phyloP scores from a whole-genome alignment of 768 basidiomycete genomes.

The Suillus lakei region DNA sequence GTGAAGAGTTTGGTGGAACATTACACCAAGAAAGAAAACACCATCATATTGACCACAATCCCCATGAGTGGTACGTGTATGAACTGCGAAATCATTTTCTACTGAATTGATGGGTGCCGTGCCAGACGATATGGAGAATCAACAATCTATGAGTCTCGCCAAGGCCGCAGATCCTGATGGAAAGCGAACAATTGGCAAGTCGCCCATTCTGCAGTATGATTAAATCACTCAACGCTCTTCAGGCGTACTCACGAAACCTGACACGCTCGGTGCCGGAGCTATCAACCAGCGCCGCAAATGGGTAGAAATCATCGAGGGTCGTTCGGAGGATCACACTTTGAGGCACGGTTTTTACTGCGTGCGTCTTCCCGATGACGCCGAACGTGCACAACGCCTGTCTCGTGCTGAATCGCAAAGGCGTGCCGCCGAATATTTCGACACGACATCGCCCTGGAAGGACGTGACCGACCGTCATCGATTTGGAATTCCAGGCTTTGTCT shows the following conservation, averaged over 20 bases:
- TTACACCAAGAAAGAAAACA: slow-evolving; percentile 53
- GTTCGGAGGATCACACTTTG: slow-evolving; percentile 40
- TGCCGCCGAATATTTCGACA: slow-evolving; percentile 51
- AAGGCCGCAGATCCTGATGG: slow-evolving; percentile 56
- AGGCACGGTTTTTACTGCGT: slow-evolving; percentile 69
- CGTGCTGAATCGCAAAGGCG: slow-evolving; percentile 41
- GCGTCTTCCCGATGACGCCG: slow-evolving; percentile 63
- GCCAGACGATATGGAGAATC: slow-evolving; percentile 71
- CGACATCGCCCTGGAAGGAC: slow-evolving; percentile 55
- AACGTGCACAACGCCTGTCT: slow-evolving; percentile 46
- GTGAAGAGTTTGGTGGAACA: slow-evolving; percentile 52
- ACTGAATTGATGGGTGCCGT: background rate
- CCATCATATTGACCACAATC: slow-evolving; percentile 67
- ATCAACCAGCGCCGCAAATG: slow-evolving; percentile 47
- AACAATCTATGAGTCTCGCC: slow-evolving; percentile 60
- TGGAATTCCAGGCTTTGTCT: slow-evolving; percentile 59
- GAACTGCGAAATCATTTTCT: background rate
- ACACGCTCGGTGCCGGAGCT: slow-evolving; percentile 51
- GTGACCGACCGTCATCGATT: slow-evolving; percentile 53
- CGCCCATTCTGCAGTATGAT: background rate
- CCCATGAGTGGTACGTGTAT: slow-evolving; percentile 59
- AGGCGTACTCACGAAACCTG: slow-evolving; percentile 78
- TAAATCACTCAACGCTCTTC: background rate
- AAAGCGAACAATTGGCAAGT: slow-evolving; percentile 63
- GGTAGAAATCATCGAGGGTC: slow-evolving; percentile 57